phyloP scores from a whole-genome alignment of 345 rosid species.

The Stellera chamaejasme region DNA sequence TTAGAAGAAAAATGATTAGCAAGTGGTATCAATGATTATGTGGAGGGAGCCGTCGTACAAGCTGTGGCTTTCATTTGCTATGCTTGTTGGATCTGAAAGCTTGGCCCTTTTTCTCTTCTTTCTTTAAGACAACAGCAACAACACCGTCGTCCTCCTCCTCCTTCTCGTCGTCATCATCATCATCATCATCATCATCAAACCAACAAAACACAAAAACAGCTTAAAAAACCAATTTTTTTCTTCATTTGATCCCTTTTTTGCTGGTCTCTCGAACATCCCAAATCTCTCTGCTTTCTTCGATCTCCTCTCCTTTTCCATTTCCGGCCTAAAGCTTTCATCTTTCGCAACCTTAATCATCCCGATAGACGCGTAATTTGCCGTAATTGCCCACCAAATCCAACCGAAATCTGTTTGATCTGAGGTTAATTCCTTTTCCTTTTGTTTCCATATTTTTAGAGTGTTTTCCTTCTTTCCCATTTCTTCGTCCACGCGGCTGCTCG shows the following conservation, averaged over 20 bases:
- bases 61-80: constrained; percentile 38
- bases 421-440: neutral
- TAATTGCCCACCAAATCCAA: too few relatives aligned
- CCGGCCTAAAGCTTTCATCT: constrained; percentile 7
- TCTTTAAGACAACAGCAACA: neutral
- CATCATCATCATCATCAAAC: too few relatives aligned
- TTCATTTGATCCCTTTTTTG: constrained; percentile 1
- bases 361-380: too few relatives aligned
- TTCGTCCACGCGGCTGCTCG: neutral
- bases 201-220: constrained; percentile 3
- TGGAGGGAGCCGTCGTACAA: constrained; percentile 30
- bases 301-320: constrained; percentile 13
- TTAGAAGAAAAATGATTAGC: too few relatives aligned
- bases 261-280: constrained; percentile 31
- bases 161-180: too few relatives aligned
- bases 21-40: constrained; percentile 1
- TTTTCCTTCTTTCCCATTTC: neutral
- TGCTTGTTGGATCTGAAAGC: constrained; percentile 23
- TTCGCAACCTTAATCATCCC: neutral
- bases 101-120: neutral
- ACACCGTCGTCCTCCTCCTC: too few relatives aligned
- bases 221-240: neutral
- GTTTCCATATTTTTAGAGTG: neutral
- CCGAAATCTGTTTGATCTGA: neutral
- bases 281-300: constrained; percentile 16